Base-by-base conservation (phyloP, 2,329 filamentous ascomycete species). In the Aspergillus niger region DNA sequence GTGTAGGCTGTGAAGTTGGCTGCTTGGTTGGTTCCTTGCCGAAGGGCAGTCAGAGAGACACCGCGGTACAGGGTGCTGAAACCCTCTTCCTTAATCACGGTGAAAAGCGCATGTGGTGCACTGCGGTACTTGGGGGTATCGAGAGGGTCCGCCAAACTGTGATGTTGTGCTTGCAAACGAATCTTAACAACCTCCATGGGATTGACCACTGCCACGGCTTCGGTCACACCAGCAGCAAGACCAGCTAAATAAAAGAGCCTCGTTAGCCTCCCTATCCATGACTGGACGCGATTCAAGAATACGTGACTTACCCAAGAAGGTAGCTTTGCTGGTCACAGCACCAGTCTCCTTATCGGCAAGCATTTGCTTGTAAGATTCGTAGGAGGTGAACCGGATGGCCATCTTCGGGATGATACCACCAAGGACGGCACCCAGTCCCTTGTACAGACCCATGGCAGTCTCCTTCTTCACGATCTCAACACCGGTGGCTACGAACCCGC, bases 141-240 rank as follows among this genome's bases (percentile, higher is more conserved):
- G 68, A 98, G 88, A 5, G 95, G 95, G 75, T 99, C 95, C 52
- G 95, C 92, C 89, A 99, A 95, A 75, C 88, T 92, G 86, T 99
- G 95, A 81, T 97, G 91, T 81, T 99, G 95, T 4, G 94, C 94
- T 83, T 99, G 95, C 69, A 99, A 86, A 52, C 95, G 91, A 75
- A 99, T 99, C 86, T 99, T 99, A 80, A 99, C 87, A 63, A 99
- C 95, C 82, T 99, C 95, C 95, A 99, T 99, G 5, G 95, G 95
- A 30, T 93, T 97, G 59, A 99, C 95, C 55, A 99, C 91, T 52
- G 91, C 89, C 48, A 99, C 94, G 66, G 95, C 95, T 84, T 99
- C 95, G 20, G 95, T 98, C 17, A 99, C 88, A 79, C 95, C 95
- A 26, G 95, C 95, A 24, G 91, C 86, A 49, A 99, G 88, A 73